These are phyloP conservation scores for Macrophomina phaseolina DNA, from an alignment of 2,329 filamentous ascomycete genomes.

Conservation along the genomic window DNA sequence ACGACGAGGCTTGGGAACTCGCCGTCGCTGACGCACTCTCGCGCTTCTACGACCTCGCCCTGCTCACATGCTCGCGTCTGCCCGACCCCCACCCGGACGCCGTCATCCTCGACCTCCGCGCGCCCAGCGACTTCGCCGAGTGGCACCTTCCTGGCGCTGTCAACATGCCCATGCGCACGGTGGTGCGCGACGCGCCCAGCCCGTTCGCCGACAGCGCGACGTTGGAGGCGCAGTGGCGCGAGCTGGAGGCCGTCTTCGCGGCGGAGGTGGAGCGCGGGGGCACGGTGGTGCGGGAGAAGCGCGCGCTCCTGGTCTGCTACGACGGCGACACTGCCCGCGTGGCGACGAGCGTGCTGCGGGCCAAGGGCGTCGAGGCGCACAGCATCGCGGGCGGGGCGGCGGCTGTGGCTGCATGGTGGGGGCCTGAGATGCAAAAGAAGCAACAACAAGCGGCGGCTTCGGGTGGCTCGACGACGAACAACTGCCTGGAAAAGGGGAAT, in stretches of 20 bases:
- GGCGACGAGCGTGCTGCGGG: conserved; percentile 60
- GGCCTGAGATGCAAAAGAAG: background rate
- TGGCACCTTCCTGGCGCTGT: conserved; percentile 48
- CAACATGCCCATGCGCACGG: conserved; percentile 44
- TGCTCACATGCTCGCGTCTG: background rate
- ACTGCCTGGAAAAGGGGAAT: background rate
- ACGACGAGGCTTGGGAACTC: conserved; percentile 28
- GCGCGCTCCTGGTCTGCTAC: conserved; percentile 58
- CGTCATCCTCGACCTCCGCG: conserved; percentile 33
- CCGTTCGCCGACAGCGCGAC: conserved; percentile 55
- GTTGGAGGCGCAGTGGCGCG: conserved; percentile 55
- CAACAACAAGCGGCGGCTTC: background rate
- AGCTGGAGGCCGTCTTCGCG: conserved; percentile 52
- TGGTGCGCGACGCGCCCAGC: conserved; percentile 43
- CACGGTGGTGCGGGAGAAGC: conserved; percentile 30
- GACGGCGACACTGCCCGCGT: conserved; percentile 61
- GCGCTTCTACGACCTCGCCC: conserved; percentile 15
- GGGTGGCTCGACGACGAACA: background rate
- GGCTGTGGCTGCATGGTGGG: conserved; percentile 5
- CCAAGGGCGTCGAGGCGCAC: conserved; percentile 45
- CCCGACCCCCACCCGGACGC: background rate
- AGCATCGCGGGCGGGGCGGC: conserved; percentile 28
- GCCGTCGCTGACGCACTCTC: conserved; percentile 31
- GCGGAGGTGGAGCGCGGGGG: conserved; percentile 30
- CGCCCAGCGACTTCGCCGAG: conserved; percentile 46